phyloP scores from a whole-genome alignment of 305 asterid genomes.

The Lippia alba region DNA sequence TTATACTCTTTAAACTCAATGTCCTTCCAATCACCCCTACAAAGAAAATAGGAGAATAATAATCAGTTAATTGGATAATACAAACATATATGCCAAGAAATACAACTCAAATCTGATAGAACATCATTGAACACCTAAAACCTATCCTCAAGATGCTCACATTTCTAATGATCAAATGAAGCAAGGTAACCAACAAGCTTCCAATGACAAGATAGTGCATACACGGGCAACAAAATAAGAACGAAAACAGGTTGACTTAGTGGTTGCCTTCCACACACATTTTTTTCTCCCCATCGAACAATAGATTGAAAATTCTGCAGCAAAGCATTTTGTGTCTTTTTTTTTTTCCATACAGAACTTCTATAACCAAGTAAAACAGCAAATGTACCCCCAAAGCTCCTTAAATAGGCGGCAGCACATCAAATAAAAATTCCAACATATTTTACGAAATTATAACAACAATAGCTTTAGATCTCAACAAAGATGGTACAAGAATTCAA shows the following conservation, averaged over 20 bases:
- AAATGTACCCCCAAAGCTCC: not conserved
- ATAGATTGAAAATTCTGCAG: constrained; percentile 1
- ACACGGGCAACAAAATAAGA: not conserved
- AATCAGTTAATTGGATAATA: not conserved
- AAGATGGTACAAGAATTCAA: no score
- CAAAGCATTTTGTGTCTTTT: not conserved
- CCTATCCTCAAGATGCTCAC: no score
- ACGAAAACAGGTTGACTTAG: no score
- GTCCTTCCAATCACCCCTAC: constrained; percentile 93
- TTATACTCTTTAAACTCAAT: constrained; percentile 89
- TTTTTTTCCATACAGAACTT: not conserved
- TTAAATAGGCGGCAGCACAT: no score
- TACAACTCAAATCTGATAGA: constrained; percentile 6
- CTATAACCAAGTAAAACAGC: not conserved
- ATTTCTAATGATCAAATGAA: not conserved
- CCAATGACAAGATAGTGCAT: constrained; percentile 2
- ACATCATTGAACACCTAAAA: not conserved
- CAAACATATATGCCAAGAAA: not conserved
- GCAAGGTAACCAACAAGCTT: not conserved
- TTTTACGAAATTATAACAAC: constrained; percentile 1
- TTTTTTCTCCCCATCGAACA: not conserved
- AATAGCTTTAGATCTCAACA: not conserved
- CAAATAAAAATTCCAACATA: constrained; percentile 3
- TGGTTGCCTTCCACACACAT: not conserved
- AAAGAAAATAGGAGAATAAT: constrained; percentile 30